Evolutionary conservation across 2,329 filamentous ascomycete species (phyloP), one percentile per base, ranked within the genome.

Genomic region (Arthrobotrys megalospora): DNA sequence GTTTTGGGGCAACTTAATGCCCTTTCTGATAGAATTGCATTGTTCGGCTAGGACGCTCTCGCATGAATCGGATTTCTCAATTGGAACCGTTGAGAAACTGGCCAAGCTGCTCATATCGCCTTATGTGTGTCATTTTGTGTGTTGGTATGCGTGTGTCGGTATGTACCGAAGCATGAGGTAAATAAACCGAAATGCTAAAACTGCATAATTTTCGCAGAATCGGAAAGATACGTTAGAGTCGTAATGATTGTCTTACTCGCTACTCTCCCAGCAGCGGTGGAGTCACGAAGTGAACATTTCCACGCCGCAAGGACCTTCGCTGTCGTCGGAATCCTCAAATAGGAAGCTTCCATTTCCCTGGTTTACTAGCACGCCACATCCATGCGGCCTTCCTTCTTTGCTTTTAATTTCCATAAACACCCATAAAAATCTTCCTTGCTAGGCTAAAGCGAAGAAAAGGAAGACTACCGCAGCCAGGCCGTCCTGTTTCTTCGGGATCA

Each of bases 321-420:
- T 64, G 62, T 67, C 19, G 60, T 63, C 28, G 43, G 48, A 43
- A 47, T 28, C 19, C 75, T 71, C n/a, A 24, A 78, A 72, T 50
- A 78, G 75, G 75, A 55, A 78, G 75, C 60, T 78, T 78, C 45
- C 11, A 72, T 38, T 19, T 72, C 32, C 53, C 62, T 34, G 34
- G 63, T 53, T 63, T 24, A 55, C 43, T 24, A 32, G 36, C 67
- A 78, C 48, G 73, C 75, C 75, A 68, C 75, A 71, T 55, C 60
- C 53, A 47, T 66, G 58, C 67, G 52, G 62, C 75, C 75, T 78
- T 71, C 75, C 75, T 62, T 48, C 19, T 77, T 77, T 71, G 66
- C 67, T 69, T 78, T 66, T 68, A 68, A 72, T 64, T 64, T 72
- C 62, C 63, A 43, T 64, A 60, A 58, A 14, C 11, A 41, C 50